A percentile compares a stretch with the other conserved stretches of the same genome.
phyloP scores from a whole-genome alignment of 2,329 filamentous ascomycete species.

The Monosporascus sp. region DNA sequence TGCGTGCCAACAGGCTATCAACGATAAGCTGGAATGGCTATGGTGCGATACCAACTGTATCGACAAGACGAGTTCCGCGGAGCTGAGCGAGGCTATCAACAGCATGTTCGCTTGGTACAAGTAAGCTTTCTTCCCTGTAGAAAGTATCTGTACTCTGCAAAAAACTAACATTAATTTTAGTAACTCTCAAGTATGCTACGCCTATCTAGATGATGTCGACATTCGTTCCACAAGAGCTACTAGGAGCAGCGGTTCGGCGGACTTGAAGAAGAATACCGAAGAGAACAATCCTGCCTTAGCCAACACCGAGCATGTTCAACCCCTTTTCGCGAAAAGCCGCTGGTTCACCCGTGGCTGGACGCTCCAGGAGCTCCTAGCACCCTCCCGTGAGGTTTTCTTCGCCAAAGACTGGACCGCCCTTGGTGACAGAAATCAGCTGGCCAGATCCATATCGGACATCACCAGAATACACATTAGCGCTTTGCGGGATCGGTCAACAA shows the following conservation, averaged over 20 bases:
- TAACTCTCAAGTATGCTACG: constrained; percentile 27
- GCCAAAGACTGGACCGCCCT: constrained; percentile 9
- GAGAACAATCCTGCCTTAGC: too few relatives aligned
- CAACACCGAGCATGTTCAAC: background rate
- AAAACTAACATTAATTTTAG: too few relatives aligned
- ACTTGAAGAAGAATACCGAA: background rate
- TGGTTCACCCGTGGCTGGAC: constrained; percentile 26
- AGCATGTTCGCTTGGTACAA: constrained; percentile 31
- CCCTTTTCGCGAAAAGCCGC: constrained; percentile 10
- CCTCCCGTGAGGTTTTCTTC: constrained; percentile 17
- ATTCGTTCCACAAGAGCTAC: background rate
- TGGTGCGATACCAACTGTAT: constrained; percentile 36
- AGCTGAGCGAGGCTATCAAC: constrained; percentile 32
- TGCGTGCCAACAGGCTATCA: constrained; percentile 22
- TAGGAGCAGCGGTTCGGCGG: background rate
- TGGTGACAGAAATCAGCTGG: constrained; percentile 5
- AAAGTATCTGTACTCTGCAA: too few relatives aligned
- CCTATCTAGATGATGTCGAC: constrained; percentile 26
- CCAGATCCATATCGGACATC: constrained; percentile 5
- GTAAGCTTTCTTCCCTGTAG: background rate
- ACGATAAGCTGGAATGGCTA: constrained; percentile 21
- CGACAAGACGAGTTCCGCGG: constrained; percentile 28
- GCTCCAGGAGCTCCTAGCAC: constrained; percentile 20
- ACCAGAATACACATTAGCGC: constrained; percentile 16
- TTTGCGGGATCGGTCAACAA: constrained; percentile 9